Evolutionary conservation across 2,329 filamentous ascomycete species (phyloP), one percentile per base, ranked within the genome.

Genomic region (Monascus ruber): DNA sequence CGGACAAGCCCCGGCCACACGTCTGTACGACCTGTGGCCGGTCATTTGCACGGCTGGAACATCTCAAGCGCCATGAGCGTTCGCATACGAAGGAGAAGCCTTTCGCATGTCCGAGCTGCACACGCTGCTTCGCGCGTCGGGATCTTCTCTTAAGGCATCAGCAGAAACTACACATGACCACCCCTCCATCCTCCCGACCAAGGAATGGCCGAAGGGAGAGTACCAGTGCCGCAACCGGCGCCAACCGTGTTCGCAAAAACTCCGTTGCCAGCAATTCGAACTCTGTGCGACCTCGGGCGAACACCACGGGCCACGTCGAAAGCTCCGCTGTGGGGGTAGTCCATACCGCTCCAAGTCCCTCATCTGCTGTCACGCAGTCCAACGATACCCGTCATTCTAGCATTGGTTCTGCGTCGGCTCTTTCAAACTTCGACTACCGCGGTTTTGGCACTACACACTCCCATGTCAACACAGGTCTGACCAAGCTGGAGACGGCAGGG

Each of bases 11-110:
- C 41, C 79, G 89, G 47, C 91, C 91, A 48, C 91, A 98, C 65
- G 81, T 94, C 44, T 98, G 91, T 69, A 79, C 73, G 32, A 96
- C 88, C 35, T 98, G 91, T 63, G 77, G 81, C 54, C 81, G 91
- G 48, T 94, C 85, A 27, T 98, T 98, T 62, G 91, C 91, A 42
- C 81, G 91, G 44, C 70, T 98, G 52, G 91, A 98, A 67, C 91
- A 98, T 62, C 70, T 98, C 50, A 98, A 98, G 69, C 83, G 91
- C 44, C 91, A 98, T 64, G 91, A 96, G 67, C 79, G 91, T 46
- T 94, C 87, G n/a, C 88, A 95, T 60, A 95, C 88, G 34, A 95
- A 98, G 63, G 88, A 98, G 68, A 98, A 98, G 71, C 91, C 91
- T 1, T 98, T 98, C 54, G 87, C 95, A 64, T 98, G 91, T 55